Conservation (phyloP, 257 asterid genomes). For the Misopates orontium region DNA sequence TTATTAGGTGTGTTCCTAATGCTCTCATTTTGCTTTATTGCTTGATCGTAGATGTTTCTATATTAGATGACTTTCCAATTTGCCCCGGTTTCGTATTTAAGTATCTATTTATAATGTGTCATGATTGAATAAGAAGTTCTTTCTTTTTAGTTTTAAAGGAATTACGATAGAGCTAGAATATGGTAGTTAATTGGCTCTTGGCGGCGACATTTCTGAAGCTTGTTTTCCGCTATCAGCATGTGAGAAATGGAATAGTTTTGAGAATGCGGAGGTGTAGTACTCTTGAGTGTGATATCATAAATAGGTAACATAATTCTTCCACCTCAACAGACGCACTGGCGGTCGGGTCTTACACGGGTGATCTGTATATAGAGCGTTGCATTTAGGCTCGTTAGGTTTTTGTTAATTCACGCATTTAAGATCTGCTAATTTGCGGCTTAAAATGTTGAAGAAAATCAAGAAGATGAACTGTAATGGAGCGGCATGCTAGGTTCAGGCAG, state of each 20-base stretch:
- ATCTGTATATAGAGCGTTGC: too few species aligned
- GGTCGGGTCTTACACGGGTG: too few species aligned
- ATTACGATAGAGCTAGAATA: slow-evolving; percentile 3
- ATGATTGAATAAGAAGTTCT: background rate
- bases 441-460: too few species aligned
- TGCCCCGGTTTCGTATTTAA: background rate
- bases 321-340: too few species aligned
- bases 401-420: too few species aligned
- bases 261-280: too few species aligned
- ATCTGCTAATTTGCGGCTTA: too few species aligned
- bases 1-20: slow-evolving; percentile 26
- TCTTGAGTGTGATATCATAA: too few species aligned
- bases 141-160: background rate
- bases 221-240: background rate
- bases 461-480: too few species aligned
- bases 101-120: background rate
- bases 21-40: slow-evolving; percentile 3
- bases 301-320: too few species aligned
- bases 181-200: background rate
- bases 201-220: background rate
- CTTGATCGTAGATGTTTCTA: background rate
- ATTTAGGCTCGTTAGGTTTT: too few species aligned
- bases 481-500: too few species aligned
- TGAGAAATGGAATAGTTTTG: background rate
- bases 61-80: background rate